These are phyloP conservation scores for Acer negundo DNA, from an alignment of 345 rosid genomes.

Conservation along the genomic window DNA sequence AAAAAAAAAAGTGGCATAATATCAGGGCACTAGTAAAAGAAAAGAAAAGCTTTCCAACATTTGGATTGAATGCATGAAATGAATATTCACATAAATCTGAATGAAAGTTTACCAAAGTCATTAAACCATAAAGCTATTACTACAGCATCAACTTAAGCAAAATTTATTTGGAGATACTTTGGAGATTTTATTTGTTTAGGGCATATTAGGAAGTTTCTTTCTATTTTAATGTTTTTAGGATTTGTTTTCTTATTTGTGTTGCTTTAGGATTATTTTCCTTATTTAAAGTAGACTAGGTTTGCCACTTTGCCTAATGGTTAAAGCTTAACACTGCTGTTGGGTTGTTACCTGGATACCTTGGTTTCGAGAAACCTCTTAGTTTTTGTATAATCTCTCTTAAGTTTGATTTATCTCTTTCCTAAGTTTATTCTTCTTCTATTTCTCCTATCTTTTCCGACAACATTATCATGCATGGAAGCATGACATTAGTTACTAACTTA, in stretches of 20 bases:
- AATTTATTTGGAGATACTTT: not conserved
- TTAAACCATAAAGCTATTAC: not conserved
- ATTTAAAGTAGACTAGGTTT: not conserved
- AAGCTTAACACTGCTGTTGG: not conserved
- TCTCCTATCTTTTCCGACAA: not conserved
- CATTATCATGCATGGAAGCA: not conserved
- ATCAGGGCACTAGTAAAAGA: conserved; percentile 6
- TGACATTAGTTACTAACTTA: not conserved
- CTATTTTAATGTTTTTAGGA: not conserved
- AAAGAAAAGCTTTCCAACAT: conserved; percentile 6
- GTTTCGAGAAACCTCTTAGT: not conserved
- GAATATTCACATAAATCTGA: conserved; percentile 6
- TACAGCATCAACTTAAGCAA: not conserved
- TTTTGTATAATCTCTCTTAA: not conserved
- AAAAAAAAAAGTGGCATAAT: not conserved
- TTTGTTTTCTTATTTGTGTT: not conserved
- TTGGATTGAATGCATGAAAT: not conserved
- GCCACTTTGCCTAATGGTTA: not conserved
- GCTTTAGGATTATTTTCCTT: not conserved
- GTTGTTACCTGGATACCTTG: not conserved
- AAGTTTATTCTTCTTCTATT: not conserved
- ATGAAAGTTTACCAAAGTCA: not conserved
- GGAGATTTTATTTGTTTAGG: not conserved
- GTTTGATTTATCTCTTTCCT: not conserved
- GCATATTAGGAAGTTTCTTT: not conserved